phyloP scores from a whole-genome alignment of 1,284 basidiomycete genomes.

The Heterobasidion occidentale region DNA sequence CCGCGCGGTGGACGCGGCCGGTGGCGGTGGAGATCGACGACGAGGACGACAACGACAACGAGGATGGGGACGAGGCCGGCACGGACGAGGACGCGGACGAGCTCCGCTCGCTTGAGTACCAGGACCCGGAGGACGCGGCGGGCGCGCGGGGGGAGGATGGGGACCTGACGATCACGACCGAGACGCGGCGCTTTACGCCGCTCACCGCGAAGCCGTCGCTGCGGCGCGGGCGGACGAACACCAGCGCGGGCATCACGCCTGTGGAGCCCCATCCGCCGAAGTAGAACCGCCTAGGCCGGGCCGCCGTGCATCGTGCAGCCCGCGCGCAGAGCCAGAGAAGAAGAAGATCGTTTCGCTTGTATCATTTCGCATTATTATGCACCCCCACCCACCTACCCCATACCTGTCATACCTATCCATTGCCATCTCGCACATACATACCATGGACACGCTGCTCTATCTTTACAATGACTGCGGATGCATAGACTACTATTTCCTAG shows the following conservation, averaged over 20 bases:
- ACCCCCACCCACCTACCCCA: too few species aligned
- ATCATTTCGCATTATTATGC: neutral
- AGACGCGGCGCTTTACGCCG: slow-evolving; percentile 33
- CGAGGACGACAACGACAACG: slow-evolving; percentile 30
- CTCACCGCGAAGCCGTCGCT: slow-evolving; percentile 60
- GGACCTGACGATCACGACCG: slow-evolving; percentile 20
- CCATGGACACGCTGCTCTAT: too few species aligned
- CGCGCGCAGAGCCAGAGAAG: neutral
- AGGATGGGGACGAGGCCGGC: slow-evolving; percentile 16
- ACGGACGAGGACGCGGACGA: slow-evolving; percentile 13
- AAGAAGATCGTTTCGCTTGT: neutral
- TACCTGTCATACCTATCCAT: neutral
- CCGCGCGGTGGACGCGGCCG: slow-evolving; percentile 31
- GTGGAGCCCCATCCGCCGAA: slow-evolving; percentile 1
- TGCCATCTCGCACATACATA: neutral
- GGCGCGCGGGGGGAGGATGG: slow-evolving; percentile 14
- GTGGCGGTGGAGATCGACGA: slow-evolving; percentile 14
- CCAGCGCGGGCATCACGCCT: slow-evolving; percentile 28
- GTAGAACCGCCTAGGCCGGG: neutral
- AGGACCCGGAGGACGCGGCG: slow-evolving; percentile 18
- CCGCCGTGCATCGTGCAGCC: too few species aligned
- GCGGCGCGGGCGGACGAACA: slow-evolving; percentile 34
- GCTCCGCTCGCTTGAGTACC: neutral
- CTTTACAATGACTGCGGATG: too few species aligned
- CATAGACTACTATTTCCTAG: too few species aligned